These are phyloP conservation scores for Candida freyschussii DNA, from an alignment of 1,139 yeast species.

Conservation along the genomic window DNA sequence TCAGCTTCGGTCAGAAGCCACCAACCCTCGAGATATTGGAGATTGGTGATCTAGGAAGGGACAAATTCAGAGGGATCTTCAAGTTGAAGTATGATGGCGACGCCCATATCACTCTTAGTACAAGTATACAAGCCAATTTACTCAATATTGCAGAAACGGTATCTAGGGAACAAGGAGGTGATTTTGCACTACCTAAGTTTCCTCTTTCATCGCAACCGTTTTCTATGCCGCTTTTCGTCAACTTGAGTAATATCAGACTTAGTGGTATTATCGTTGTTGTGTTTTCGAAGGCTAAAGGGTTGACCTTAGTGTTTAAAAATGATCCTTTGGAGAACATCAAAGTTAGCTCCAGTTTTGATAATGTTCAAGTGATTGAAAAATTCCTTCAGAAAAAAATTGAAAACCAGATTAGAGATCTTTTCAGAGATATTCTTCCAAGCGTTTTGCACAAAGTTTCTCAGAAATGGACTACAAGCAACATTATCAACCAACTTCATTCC, in stretches of 20 bases:
- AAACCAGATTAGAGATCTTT: constrained; percentile 69
- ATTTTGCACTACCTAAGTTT: constrained; percentile 63
- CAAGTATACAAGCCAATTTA: constrained; percentile 83
- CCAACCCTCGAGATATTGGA: constrained; percentile 80
- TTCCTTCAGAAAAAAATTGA: constrained; percentile 81
- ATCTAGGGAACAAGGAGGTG: constrained; percentile 35
- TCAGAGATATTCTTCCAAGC: constrained; percentile 80
- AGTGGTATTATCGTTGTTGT: constrained; percentile 84
- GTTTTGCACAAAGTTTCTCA: constrained; percentile 72
- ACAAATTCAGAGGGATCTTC: constrained; percentile 80
- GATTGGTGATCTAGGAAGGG: constrained; percentile 78
- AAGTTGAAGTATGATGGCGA: constrained; percentile 78
- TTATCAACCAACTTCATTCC: constrained; percentile 35
- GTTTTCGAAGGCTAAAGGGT: constrained; percentile 74
- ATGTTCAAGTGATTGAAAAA: constrained; percentile 75
- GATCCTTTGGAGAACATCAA: constrained; percentile 82
- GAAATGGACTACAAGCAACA: constrained; percentile 55
- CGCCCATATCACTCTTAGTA: constrained; percentile 72
- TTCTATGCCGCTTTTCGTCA: constrained; percentile 73
- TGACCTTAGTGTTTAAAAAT: constrained; percentile 80
- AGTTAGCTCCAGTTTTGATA: constrained; percentile 81
- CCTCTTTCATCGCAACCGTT: constrained; percentile 64
- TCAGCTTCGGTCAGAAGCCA: constrained; percentile 72
- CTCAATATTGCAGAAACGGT: constrained; percentile 61
- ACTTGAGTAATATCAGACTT: constrained; percentile 65